Base-by-base conservation (phyloP, 305 asterid species). In the Fraxinus baroniana region DNA sequence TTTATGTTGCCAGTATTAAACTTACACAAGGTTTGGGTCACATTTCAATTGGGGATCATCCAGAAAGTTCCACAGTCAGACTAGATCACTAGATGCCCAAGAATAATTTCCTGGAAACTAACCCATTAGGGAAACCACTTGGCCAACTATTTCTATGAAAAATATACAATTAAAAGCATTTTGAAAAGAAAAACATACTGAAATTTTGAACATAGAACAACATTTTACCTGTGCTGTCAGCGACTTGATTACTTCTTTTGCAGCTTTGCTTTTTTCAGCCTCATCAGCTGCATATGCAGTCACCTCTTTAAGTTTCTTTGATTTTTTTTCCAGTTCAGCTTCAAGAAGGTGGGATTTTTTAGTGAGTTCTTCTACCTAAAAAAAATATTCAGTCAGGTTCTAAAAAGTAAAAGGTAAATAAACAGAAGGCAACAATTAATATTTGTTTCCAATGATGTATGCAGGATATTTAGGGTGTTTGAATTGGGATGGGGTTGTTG, bases 161-260 rank as follows among this genome's bases (percentile, higher is more conserved):
- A 60, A 18, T 20, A 4, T 7, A 60, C 71, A 15, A 20, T 10
- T 60, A 22, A 7, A 60, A 7, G 30, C 20, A 49, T 39, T 46
- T 15, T 36, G 26, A 36, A 20, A 37, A 36, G 70, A 10, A 12
- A 6, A 70, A 24, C 72, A 22, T 12, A 62, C 24, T 36, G 70
- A 64, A 18, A 64, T 17, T 3, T n/a, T 44, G 22, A 44, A 28
- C 66, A 39, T 28, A 70, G 55, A 36, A 18, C 2, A 74, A 55
- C 77, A 71, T 80, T 83, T 17, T 77, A 93, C 99, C 99, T 92
- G 97, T 52, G 91, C 87, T 84, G 92, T 88, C 20, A 95, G 88
- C n/a, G 89, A 88, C 87, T 90, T 91, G 74, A 94, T 94, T 70
- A 92, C 94, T 90, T 91, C 95, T 85, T 92, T 92, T 2, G 97